These are phyloP conservation scores for Fusarium sp. DNA, from an alignment of 2,329 filamentous ascomycete species.

Conservation along the genomic window DNA sequence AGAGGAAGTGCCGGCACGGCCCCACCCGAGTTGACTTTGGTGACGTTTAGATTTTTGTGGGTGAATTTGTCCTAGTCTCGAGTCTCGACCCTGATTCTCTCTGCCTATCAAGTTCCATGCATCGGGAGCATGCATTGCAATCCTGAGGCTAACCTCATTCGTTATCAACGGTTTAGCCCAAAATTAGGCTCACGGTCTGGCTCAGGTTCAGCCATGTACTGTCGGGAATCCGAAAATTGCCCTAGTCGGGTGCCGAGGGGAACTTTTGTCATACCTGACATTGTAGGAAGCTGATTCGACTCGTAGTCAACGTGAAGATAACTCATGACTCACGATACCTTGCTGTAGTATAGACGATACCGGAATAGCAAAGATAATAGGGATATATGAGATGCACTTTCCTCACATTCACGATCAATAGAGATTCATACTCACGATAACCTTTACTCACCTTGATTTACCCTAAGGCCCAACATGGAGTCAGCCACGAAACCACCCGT, in stretches of 20 bases:
- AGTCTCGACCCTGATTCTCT: not conserved
- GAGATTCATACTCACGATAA: not conserved
- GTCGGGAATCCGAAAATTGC: not conserved
- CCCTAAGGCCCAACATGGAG: conserved; percentile 32
- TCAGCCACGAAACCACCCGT: conserved; percentile 28
- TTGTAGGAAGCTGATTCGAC: not conserved
- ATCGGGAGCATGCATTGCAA: not conserved
- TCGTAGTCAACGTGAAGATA: not conserved
- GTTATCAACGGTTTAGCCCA: not conserved
- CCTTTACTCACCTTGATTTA: not conserved
- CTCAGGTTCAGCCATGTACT: not conserved
- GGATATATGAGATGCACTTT: not conserved
- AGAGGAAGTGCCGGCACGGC: conserved; percentile 17
- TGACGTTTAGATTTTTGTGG: conserved; percentile 34
- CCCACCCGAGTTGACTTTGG: conserved; percentile 23
- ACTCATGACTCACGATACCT: conserved; percentile 6
- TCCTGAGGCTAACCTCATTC: not conserved
- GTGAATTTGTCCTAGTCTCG: not conserved
- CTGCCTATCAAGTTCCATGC: not conserved
- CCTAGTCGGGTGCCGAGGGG: not conserved
- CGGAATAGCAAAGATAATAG: not conserved
- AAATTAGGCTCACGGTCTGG: too few species aligned
- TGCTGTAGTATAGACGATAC: not conserved
- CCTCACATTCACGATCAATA: not conserved
- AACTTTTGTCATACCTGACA: conserved; percentile 13